Evolutionary conservation across 2,329 filamentous ascomycete genomes (phyloP), one percentile per base, ranked within the genome.

Genomic region (Paecilomyces sp.): DNA sequence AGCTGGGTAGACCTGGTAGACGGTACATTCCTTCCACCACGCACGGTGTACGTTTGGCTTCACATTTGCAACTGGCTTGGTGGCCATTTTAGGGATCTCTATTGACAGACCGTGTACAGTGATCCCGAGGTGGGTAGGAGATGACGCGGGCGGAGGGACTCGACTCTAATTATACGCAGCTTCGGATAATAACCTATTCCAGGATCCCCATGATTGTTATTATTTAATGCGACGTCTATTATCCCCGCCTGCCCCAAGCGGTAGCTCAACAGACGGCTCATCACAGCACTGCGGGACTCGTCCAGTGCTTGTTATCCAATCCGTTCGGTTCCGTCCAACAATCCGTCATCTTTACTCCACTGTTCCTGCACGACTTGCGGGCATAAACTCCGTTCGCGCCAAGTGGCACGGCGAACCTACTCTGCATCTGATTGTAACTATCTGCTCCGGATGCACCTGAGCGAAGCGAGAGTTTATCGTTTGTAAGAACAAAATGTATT

Each of bases 1-100:
- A 0, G 83, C 79, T 1, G 83, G 83, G 71, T 84, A 86, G 64
- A 86, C 82, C 65, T 86, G 83, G 66, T 85, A 85, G 58, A 85
- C 77, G 3, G 82, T 76, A 55, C 76, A 78, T 65, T 85, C 80
- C 69, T 84, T 85, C 83, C 83, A 85, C 82, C 83, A 85, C n/a
- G 69, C 68, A 7, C 70, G 68, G 61, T 72, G 67, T 34, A 66
- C 64, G 3, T 63, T 55, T 7, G 65, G 33, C 31, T 24, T 50
- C 12, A 52, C 22, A 36, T 59, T 54, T 12, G 33, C 51, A 51
- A 41, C 59, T 30, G 61, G 34, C 24, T 59, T 36, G 15, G 61
- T 50, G 11, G 59, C 36, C 59, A 58, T 61, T 5, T 51, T 52
- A 1, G 30, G 9, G 15, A 34, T 55, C 30, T 4, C 15, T 33